Evolutionary conservation across 2,329 filamentous ascomycete genomes (phyloP).

Genomic region (Cryphonectria nitschkei): DNA sequence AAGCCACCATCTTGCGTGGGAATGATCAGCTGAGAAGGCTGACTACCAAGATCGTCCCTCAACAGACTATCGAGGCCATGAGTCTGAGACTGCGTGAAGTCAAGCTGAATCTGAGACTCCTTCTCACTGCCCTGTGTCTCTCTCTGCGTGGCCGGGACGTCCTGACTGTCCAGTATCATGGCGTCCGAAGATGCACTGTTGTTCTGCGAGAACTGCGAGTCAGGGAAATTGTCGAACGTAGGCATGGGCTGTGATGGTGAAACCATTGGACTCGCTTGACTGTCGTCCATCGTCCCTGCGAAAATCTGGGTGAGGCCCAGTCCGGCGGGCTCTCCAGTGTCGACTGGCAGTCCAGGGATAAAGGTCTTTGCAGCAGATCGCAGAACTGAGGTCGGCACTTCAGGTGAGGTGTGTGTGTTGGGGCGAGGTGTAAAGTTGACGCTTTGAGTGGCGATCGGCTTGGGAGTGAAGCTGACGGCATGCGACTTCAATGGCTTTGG

Average conservation of each 20-base stretch:
- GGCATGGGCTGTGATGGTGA: conserved; percentile 58
- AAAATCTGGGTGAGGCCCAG: conserved; percentile 89
- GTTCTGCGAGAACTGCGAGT: conserved; percentile 65
- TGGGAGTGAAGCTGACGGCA: conserved; percentile 39
- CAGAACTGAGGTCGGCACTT: conserved; percentile 65
- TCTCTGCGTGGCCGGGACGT: conserved; percentile 41
- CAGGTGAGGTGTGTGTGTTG: conserved; percentile 53
- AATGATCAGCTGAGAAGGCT: conserved; percentile 71
- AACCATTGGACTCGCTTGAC: conserved; percentile 44
- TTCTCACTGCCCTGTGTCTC: conserved; percentile 38
- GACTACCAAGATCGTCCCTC: conserved; percentile 53
- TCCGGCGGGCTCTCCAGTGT: conserved; percentile 57
- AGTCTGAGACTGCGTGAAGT: conserved; percentile 64
- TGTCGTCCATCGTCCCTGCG: conserved; percentile 81
- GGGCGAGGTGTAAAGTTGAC: conserved; percentile 38
- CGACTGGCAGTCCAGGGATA: conserved; percentile 68
- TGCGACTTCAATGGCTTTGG: conserved; percentile 50
- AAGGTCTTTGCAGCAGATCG: conserved; percentile 71
- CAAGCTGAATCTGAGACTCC: conserved; percentile 48
- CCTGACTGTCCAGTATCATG: conserved; percentile 50
- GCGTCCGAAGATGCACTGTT: conserved; percentile 59
- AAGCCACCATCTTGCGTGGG: conserved; percentile 83
- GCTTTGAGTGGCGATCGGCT: conserved; percentile 35
- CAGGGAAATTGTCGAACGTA: conserved; percentile 59
- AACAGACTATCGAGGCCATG: conserved; percentile 62